These are phyloP conservation scores for Trifolium pratense DNA, from an alignment of 306 rosid genomes.

Conservation along the genomic window DNA sequence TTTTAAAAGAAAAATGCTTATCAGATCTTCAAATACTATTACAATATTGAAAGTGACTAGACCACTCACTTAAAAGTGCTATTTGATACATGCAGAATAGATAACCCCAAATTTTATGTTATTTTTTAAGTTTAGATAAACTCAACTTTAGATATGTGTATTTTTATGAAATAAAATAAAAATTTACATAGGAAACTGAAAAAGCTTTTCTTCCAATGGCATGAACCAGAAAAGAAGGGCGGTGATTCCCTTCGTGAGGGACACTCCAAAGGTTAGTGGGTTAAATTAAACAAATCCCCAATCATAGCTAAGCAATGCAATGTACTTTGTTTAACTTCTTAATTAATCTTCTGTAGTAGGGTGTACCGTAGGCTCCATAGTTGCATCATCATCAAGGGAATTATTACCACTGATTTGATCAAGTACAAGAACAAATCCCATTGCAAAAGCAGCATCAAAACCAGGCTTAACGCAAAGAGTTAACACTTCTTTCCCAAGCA, in stretches of 20 bases:
- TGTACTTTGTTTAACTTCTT: background rate
- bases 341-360: slow-evolving; percentile 54
- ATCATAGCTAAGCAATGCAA: background rate
- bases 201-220: background rate
- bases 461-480: slow-evolving; percentile 71
- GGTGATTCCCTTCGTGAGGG: background rate
- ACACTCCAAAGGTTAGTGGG: slow-evolving; percentile 10
- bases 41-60: background rate
- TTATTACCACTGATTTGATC: slow-evolving; percentile 75
- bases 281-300: slow-evolving; percentile 16
- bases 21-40: background rate
- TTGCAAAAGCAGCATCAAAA: slow-evolving; percentile 82
- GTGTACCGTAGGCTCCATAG: slow-evolving; percentile 46
- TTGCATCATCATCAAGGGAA: slow-evolving; percentile 23
- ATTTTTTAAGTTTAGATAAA: background rate
- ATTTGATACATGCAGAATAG: background rate
- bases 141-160: background rate
- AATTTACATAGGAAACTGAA: slow-evolving; percentile 36
- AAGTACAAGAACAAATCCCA: slow-evolving; percentile 82
- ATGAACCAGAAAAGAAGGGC: background rate
- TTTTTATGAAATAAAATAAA: slow-evolving; percentile 21
- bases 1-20: background rate
- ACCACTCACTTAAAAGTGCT: background rate
- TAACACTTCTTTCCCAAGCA: slow-evolving; percentile 88
- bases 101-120: background rate